These are phyloP conservation scores for Ogataea nitratoaversa DNA, from an alignment of 805 yeast genomes.

Conservation along the genomic window DNA sequence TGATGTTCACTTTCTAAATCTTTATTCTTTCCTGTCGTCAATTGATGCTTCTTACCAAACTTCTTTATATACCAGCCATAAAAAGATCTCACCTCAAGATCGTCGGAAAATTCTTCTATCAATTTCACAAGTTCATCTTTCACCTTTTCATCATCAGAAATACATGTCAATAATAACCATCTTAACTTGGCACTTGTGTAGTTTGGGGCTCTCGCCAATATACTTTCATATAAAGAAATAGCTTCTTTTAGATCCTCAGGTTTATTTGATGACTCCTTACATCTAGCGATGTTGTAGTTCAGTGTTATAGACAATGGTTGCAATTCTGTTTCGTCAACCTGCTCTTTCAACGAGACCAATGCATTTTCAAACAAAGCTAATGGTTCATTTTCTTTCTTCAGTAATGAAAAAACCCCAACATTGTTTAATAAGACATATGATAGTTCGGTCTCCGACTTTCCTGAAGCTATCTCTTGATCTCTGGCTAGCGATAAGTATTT, in stretches of 20 bases:
- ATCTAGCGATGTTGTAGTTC: slow-evolving; percentile 73
- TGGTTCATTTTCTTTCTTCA: slow-evolving; percentile 47
- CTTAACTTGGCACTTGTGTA: slow-evolving; percentile 77
- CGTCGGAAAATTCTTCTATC: slow-evolving; percentile 48
- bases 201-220: slow-evolving; percentile 59
- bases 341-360: slow-evolving; percentile 34
- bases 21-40: slow-evolving; percentile 39
- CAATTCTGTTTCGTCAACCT: slow-evolving; percentile 15
- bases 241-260: slow-evolving; percentile 27
- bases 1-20: slow-evolving; percentile 74
- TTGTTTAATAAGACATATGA: slow-evolving; percentile 70
- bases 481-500: slow-evolving; percentile 43
- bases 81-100: slow-evolving; percentile 83
- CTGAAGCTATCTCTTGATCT: slow-evolving; percentile 42
- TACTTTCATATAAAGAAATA: slow-evolving; percentile 43
- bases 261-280: slow-evolving; percentile 34
- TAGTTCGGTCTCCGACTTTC: slow-evolving; percentile 39
- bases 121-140: slow-evolving; percentile 52
- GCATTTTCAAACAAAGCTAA: slow-evolving; percentile 43
- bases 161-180: slow-evolving; percentile 54
- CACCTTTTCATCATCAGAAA: slow-evolving; percentile 45
- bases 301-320: slow-evolving; percentile 39
- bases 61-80: slow-evolving; percentile 84
- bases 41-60: slow-evolving; percentile 48
- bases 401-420: slow-evolving; percentile 76